A percentile compares a stretch with the other conserved stretches of the same genome.
These are phyloP conservation scores for Raffaelea albimanens DNA, from an alignment of 2,329 filamentous ascomycete genomes.

Conservation along the genomic window DNA sequence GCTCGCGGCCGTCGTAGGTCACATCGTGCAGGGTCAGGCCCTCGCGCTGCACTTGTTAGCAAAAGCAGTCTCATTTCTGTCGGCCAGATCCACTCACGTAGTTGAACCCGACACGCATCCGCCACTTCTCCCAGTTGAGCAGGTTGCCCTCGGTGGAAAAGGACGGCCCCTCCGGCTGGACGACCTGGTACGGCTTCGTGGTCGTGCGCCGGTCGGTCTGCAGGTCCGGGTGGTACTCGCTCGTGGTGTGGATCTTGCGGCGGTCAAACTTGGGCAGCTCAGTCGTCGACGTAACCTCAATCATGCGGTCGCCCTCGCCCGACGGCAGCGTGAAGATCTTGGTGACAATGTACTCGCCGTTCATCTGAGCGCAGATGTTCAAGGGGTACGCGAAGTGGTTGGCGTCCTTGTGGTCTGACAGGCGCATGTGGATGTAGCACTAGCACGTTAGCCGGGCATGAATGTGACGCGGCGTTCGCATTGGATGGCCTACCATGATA, in stretches of 20 bases:
- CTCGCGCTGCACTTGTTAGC: slow-evolving; percentile 39
- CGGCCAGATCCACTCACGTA: no score
- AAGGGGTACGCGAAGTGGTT: slow-evolving; percentile 44
- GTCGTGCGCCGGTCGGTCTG: slow-evolving; percentile 28
- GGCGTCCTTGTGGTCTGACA: slow-evolving; percentile 48
- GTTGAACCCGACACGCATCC: slow-evolving; percentile 51
- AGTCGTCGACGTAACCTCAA: background rate
- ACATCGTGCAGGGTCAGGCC: slow-evolving; percentile 63
- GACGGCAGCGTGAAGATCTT: slow-evolving; percentile 25
- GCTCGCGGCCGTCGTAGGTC: slow-evolving; percentile 54
- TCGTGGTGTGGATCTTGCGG: slow-evolving; percentile 17
- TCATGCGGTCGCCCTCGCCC: slow-evolving; percentile 41
- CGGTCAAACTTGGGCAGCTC: background rate
- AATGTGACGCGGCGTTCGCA: no score
- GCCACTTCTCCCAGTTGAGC: slow-evolving; percentile 59
- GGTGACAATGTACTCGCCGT: slow-evolving; percentile 11
- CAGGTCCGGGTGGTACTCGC: slow-evolving; percentile 28
- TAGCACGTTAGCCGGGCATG: slow-evolving; percentile 28
- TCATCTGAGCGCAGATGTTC: slow-evolving; percentile 26
- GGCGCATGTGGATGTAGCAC: slow-evolving; percentile 57
- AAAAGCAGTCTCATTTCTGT: no score
- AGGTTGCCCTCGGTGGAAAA: slow-evolving; percentile 32
- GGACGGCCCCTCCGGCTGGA: slow-evolving; percentile 14
- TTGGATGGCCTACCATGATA: no score
- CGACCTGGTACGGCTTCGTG: slow-evolving; percentile 42